Conservation (phyloP, 768 basidiomycete genomes). For the Trametes elegans region DNA sequence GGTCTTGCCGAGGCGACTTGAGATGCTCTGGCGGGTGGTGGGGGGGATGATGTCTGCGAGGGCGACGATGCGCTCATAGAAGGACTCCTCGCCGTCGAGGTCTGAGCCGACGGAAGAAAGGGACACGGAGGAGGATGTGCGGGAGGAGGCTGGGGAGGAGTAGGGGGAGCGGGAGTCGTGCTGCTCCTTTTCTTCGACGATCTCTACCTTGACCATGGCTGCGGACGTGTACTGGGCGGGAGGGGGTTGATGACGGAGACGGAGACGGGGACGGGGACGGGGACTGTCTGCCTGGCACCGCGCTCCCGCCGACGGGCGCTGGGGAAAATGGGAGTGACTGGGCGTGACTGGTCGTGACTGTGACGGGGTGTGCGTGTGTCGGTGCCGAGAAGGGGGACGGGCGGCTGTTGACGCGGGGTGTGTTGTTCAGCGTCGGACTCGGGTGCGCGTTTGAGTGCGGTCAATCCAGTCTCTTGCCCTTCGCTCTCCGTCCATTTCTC, state of each 20-base stretch:
- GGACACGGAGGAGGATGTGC: constrained; percentile 68
- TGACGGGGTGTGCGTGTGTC: constrained; percentile 10
- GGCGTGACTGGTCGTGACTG: constrained; percentile 5
- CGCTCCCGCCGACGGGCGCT: no score
- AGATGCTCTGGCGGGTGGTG: constrained; percentile 75
- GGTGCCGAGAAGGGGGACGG: constrained; percentile 18
- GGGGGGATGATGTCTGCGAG: constrained; percentile 97
- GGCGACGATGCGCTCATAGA: constrained; percentile 85
- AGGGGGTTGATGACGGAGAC: neutral
- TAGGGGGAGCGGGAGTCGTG: constrained; percentile 61
- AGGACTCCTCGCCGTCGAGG: constrained; percentile 69
- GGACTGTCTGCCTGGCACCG: no score
- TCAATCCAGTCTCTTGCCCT: no score
- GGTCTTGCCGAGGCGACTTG: constrained; percentile 57
- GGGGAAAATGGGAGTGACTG: neutral
- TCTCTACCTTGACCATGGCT: constrained; percentile 91
- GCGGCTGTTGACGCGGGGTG: constrained; percentile 16
- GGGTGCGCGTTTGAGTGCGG: constrained; percentile 11
- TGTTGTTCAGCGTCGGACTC: constrained; percentile 17
- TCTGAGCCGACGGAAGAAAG: constrained; percentile 80
- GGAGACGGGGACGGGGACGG: neutral
- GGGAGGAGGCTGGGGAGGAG: constrained; percentile 69
- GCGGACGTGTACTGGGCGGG: constrained; percentile 1
- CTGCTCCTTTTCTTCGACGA: constrained; percentile 78
- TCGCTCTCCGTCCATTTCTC: constrained; percentile 18